These are phyloP conservation scores for Pestalotiopsis fici DNA, from an alignment of 2,329 filamentous ascomycete genomes.

Conservation along the genomic window DNA sequence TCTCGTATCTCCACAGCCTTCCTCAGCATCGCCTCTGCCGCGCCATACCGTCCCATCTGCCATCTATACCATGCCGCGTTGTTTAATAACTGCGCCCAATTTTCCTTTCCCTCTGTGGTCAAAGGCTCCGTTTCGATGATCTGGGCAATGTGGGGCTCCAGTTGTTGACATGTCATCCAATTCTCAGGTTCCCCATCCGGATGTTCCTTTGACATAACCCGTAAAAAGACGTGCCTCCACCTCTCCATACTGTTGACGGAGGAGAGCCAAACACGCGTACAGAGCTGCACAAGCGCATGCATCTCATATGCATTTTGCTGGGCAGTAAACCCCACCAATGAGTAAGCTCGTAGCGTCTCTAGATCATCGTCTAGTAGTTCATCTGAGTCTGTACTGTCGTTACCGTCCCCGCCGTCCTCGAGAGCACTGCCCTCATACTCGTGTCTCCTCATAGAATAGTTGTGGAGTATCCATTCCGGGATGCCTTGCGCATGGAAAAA, in stretches of 20 bases:
- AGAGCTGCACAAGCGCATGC: conserved; percentile 42
- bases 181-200: conserved; percentile 19
- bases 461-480: background rate
- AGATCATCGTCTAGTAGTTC: conserved; percentile 36
- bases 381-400: conserved; percentile 8
- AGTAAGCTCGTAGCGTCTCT: conserved; percentile 33
- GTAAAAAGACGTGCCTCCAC: conserved; percentile 30
- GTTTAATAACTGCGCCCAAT: no score
- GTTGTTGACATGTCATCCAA: no score
- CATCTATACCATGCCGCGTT: no score
- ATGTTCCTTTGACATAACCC: conserved; percentile 23
- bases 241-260: conserved; percentile 20
- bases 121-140: no score
- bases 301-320: conserved; percentile 36
- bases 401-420: background rate
- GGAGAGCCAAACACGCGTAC: conserved; percentile 34
- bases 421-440: no score
- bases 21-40: no score
- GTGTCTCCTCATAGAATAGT: no score
- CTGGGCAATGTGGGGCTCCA: no score
- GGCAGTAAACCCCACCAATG: conserved; percentile 28
- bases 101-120: no score
- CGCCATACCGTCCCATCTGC: no score
- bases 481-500: conserved; percentile 33
- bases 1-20: no score